Evolutionary conservation across 2,329 filamentous ascomycete genomes (phyloP).

Genomic region (Corynespora cassiicola): DNA sequence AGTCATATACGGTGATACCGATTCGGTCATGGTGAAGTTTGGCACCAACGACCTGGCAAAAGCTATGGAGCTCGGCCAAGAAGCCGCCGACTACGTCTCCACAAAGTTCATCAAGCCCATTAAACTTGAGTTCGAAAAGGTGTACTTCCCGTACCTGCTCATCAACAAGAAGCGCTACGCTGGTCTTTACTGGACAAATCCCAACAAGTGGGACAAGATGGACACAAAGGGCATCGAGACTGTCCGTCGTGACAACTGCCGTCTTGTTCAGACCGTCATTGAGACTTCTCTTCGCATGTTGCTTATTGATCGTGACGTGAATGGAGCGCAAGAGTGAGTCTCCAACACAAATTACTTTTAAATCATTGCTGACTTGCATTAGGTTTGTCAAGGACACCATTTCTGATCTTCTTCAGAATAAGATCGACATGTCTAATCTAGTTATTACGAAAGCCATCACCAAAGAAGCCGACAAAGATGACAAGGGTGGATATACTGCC

Average conservation of each 20-base stretch:
- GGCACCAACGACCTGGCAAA: slow-evolving; percentile 85
- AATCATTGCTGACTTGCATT: slow-evolving; percentile 38
- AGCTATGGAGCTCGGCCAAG: slow-evolving; percentile 93
- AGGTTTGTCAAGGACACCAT: slow-evolving; percentile 98
- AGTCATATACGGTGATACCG: slow-evolving; percentile 98
- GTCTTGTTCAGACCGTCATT: slow-evolving; percentile 94
- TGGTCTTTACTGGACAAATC: slow-evolving; percentile 95
- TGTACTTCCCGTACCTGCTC: slow-evolving; percentile 95
- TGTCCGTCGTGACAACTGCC: slow-evolving; percentile 93
- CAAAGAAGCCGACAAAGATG: slow-evolving; percentile 60
- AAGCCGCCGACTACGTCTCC: slow-evolving; percentile 88
- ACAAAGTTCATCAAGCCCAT: slow-evolving; percentile 94
- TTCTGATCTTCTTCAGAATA: slow-evolving; percentile 93
- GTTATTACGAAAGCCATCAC: slow-evolving; percentile 98
- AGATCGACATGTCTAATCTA: slow-evolving; percentile 97
- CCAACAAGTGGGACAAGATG: slow-evolving; percentile 98
- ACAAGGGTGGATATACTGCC: slow-evolving; percentile 68
- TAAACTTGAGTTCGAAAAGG: slow-evolving; percentile 99
- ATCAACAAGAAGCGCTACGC: slow-evolving; percentile 99
- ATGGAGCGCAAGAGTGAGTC: slow-evolving; percentile 89
- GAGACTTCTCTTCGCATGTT: slow-evolving; percentile 97
- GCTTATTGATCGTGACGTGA: slow-evolving; percentile 88
- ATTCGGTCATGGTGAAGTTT: slow-evolving; percentile 99
- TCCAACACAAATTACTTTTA: slow-evolving; percentile 1
- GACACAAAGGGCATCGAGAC: slow-evolving; percentile 99